Percentiles rank a stretch among this genome's conserved stretches.
Evolutionary conservation across 345 rosid species (phyloP).

Genomic region (Populus pruinosa): DNA sequence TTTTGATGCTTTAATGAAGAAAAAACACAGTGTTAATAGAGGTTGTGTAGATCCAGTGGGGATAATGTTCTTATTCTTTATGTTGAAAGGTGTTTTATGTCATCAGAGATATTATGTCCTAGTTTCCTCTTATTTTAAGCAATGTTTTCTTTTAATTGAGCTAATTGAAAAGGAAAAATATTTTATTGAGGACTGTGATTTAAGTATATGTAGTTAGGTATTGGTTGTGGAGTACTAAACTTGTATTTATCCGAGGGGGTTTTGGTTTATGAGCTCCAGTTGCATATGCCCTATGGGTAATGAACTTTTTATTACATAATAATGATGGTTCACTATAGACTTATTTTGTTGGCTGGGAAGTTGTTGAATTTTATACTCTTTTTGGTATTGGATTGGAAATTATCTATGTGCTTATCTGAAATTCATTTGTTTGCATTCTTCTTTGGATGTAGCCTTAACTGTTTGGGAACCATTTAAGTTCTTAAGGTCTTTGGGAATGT

Average conservation of each 20-base stretch:
- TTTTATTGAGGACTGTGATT: neutral
- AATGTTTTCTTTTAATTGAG: neutral
- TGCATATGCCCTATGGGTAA: neutral
- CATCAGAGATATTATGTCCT: neutral
- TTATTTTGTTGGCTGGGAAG: neutral
- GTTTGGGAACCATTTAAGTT: neutral
- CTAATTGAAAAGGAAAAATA: neutral
- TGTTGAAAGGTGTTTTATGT: neutral
- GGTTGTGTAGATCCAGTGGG: neutral
- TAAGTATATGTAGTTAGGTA: neutral
- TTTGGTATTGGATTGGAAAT: neutral
- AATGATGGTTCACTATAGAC: neutral
- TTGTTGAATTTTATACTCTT: neutral
- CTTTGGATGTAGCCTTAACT: neutral
- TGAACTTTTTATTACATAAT: neutral
- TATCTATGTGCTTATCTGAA: neutral
- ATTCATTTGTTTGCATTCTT: neutral
- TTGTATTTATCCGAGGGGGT: neutral
- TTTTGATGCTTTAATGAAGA: neutral
- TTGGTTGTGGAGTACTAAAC: neutral
- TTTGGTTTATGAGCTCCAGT: neutral
- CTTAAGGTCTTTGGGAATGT: neutral
- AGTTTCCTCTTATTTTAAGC: neutral
- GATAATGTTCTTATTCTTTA: neutral
- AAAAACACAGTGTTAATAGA: neutral